Base-by-base conservation (phyloP, 192 early-diverging fungal species). In the Backusella tarrabulga region DNA sequence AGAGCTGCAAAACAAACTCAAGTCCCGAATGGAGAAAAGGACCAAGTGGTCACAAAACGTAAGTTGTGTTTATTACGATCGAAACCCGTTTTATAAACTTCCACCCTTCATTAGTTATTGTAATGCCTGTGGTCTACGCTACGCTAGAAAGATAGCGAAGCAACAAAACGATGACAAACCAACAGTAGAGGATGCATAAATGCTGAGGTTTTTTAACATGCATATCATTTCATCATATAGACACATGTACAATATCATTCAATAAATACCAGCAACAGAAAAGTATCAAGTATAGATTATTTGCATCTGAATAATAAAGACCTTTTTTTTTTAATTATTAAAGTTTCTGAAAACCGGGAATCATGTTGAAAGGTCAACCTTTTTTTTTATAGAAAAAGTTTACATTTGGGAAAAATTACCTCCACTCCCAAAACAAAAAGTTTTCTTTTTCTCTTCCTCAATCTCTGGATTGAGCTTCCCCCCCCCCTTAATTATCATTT, bases 21-120 rank as follows among this genome's bases (percentile, higher is more conserved):
- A 79, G 77, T 72, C 77, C 77, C 32, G 77, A 79, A 68, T 79
- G 77, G 77, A 21, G 77, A 19, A 54, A 66, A 52, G 77, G 77
- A 1, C 77, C 77, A 1, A 74, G 63, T 40, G 77, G 77, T 32
- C 77, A 79, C 35, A 75, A 75, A 46, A 75, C 74, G 74, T 75
- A 75, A 74, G 46, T 32, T 23, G 4, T 14, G 15, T 9, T 35
- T 32, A 32, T 32, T 32, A 32, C 32, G 2, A 17, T 5, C 60
- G 17, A 35, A 52, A 60, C 12, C 6, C 12, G 26, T 6, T 12
- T 23, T 32, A 40, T 44, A n/a, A 40, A 46, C 34, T 34, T 44
- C 7, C 0, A 2, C 23, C 35, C 34, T 15, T 67, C 44, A 34
- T 29, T 69, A 79, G 70, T 17, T 56, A 74, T n/a, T 79, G 77